Conservation (phyloP, 2,329 filamentous ascomycete genomes). For the Diaporthe caulivora region DNA sequence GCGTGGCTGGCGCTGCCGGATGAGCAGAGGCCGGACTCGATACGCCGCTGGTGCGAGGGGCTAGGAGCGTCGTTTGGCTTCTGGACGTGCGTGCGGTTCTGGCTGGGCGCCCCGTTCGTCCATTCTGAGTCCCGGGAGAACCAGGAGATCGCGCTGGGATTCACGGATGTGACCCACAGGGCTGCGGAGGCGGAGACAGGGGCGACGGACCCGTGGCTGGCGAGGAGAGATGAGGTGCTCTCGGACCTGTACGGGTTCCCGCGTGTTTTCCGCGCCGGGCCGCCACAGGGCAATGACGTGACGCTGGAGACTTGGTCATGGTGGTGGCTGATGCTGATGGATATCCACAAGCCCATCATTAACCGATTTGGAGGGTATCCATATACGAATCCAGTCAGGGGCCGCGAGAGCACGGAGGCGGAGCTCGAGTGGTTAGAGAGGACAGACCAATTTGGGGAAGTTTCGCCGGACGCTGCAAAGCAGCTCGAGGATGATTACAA, state of each 20-base stretch:
- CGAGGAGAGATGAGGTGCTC: conserved; percentile 32
- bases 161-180: conserved; percentile 44
- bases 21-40: conserved; percentile 41
- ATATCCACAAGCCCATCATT: conserved; percentile 47
- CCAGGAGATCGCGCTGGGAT: conserved; percentile 40
- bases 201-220: conserved; percentile 42
- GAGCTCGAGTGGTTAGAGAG: conserved; percentile 45
- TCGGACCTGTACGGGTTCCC: conserved; percentile 23
- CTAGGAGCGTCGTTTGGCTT: conserved; percentile 43
- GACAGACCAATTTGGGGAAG: conserved; percentile 40
- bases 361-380: conserved; percentile 48
- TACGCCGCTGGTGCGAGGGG: conserved; percentile 40
- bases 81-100: conserved; percentile 46
- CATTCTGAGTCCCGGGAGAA: conserved; percentile 43
- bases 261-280: conserved; percentile 33
- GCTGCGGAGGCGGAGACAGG: conserved; percentile 43
- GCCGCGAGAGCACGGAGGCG: conserved; percentile 43
- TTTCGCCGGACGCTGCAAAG: conserved; percentile 37
- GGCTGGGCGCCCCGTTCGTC: conserved; percentile 45
- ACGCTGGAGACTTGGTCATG: conserved; percentile 37
- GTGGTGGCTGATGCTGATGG: conserved; percentile 47
- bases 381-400: conserved; percentile 44
- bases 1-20: conserved; percentile 40
- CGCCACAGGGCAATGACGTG: conserved; percentile 38
- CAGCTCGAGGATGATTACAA: conserved; percentile 41